phyloP scores from a whole-genome alignment of 768 basidiomycete species.

The Termitomyces sp. region DNA sequence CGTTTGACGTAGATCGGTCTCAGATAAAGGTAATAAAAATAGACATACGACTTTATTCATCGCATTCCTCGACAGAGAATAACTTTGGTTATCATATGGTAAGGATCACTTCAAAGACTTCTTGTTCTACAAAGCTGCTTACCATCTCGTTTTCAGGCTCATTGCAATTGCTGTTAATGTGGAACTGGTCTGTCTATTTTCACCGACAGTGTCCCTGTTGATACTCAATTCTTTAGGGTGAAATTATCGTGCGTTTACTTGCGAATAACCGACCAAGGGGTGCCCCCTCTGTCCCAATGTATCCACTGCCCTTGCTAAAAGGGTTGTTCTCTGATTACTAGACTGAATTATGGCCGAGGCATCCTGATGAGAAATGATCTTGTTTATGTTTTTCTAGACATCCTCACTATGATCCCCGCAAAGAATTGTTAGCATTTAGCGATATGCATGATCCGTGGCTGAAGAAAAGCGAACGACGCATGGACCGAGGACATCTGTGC shows the following conservation, averaged over 20 bases:
- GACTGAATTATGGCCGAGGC: constrained; percentile 30
- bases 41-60: too few relatives aligned
- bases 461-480: too few relatives aligned
- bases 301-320: constrained; percentile 22
- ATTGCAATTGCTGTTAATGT: constrained; percentile 89
- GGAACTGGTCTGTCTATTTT: constrained; percentile 52
- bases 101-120: constrained; percentile 18
- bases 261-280: constrained; percentile 51
- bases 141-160: constrained; percentile 46
- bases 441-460: too few relatives aligned
- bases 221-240: constrained; percentile 43
- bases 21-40: too few relatives aligned
- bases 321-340: constrained; percentile 33
- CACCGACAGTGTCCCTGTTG: background rate
- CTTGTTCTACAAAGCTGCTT: constrained; percentile 13
- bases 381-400: too few relatives aligned
- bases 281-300: constrained; percentile 1
- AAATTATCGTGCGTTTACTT: constrained; percentile 69
- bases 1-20: too few relatives aligned
- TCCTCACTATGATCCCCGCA: too few relatives aligned
- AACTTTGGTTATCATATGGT: constrained; percentile 54
- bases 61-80: too few relatives aligned
- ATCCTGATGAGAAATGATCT: background rate
- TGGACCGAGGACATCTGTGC: too few relatives aligned
- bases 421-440: too few relatives aligned